phyloP scores from a whole-genome alignment of 257 asterid genomes.

The Cinchona pubescens region DNA sequence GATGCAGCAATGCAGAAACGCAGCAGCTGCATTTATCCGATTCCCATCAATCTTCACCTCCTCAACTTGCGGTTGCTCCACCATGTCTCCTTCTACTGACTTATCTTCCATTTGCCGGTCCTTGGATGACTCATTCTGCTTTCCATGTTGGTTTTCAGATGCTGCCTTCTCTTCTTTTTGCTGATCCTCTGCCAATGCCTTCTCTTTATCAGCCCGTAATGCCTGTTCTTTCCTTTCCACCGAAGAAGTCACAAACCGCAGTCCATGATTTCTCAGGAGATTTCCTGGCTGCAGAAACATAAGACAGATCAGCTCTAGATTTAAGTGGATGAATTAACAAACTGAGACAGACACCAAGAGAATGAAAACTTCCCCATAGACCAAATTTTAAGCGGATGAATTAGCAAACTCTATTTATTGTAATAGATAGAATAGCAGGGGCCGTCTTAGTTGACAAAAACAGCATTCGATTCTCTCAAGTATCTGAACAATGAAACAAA shows the following conservation, averaged over 20 bases:
- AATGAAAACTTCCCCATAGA: not conserved
- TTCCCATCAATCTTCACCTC: constrained; percentile 31
- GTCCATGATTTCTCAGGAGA: constrained; percentile 52
- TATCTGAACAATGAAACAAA: not conserved
- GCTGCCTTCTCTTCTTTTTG: constrained; percentile 28
- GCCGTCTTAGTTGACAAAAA: not conserved
- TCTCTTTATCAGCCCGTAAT: constrained; percentile 49
- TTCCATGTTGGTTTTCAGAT: not conserved
- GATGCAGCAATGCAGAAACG: constrained; percentile 96
- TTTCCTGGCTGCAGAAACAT: constrained; percentile 54
- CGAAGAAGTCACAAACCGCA: constrained; percentile 72
- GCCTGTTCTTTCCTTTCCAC: constrained; percentile 75
- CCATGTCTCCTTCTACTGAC: constrained; percentile 20
- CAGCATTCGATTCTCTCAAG: not conserved
- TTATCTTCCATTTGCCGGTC: constrained; percentile 32
- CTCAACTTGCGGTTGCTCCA: constrained; percentile 19
- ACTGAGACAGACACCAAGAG: not conserved
- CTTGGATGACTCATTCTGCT: constrained; percentile 21
- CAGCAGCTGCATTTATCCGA: constrained; percentile 51
- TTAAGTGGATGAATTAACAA: not conserved
- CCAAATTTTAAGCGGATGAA: too few species aligned
- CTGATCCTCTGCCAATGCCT: constrained; percentile 38
- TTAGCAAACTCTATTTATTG: too few species aligned
- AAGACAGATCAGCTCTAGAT: not conserved
- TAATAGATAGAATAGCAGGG: too few species aligned